Evolutionary conservation across 2,329 filamentous ascomycete species (phyloP).

Genomic region (Fonsecaea pugnacius): DNA sequence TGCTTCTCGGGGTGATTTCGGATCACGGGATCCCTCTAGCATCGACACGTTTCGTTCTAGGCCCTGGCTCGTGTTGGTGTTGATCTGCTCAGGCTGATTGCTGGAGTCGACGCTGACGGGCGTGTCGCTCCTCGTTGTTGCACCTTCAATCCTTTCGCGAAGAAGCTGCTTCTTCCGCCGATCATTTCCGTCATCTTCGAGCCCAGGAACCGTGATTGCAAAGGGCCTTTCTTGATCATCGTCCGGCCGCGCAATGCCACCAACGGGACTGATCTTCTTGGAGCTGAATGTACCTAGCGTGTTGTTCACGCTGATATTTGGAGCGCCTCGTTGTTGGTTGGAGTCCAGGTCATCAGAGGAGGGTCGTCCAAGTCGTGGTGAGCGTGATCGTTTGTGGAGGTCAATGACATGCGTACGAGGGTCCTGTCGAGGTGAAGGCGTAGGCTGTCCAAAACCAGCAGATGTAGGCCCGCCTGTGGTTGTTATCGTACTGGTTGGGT

Average conservation of each 20-base stretch:
- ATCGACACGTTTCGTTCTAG: conserved; percentile 15
- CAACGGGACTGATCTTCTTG: conserved; percentile 38
- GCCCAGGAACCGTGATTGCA: conserved; percentile 43
- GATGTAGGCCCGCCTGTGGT: neutral
- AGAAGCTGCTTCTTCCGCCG: conserved; percentile 8
- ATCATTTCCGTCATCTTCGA: conserved; percentile 23
- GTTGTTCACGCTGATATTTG: conserved; percentile 34
- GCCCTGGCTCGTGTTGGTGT: neutral
- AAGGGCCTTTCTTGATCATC: conserved; percentile 46
- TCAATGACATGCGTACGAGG: conserved; percentile 40
- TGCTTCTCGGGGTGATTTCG: neutral
- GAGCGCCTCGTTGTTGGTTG: neutral
- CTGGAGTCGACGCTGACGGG: conserved; percentile 23
- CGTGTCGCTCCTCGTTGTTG: conserved; percentile 17
- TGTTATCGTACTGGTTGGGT: conserved; percentile 7
- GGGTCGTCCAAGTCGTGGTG: conserved; percentile 41
- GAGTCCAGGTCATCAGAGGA: conserved; percentile 36
- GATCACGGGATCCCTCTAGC: conserved; percentile 12
- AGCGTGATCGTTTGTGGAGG: conserved; percentile 46
- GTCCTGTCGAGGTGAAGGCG: neutral
- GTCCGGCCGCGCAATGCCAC: conserved; percentile 41
- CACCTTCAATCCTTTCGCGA: conserved; percentile 10
- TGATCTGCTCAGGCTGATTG: conserved; percentile 1
- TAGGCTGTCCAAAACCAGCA: neutral
- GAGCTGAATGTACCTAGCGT: conserved; percentile 43